Evolutionary conservation across 257 asterid species (phyloP), one percentile per base, ranked within the genome.

Genomic region (Scutellaria galericulata): DNA sequence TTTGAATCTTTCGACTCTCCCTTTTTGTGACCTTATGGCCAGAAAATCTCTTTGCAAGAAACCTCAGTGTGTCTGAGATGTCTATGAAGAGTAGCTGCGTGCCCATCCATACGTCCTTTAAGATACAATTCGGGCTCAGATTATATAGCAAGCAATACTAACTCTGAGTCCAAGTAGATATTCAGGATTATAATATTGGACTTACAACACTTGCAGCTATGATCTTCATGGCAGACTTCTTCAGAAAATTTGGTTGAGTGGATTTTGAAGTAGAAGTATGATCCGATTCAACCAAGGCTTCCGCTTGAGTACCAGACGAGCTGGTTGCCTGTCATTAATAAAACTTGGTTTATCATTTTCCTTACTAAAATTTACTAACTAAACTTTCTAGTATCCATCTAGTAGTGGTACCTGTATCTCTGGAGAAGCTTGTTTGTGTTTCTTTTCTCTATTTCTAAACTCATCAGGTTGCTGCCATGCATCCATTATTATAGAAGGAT

Each of bases 31-130:
- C 70, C 77, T 62, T 75, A 63, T 65, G 81, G 79, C 94, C 91
- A 31, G 75, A 76, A 31, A 85, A 56, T 70, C 64, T 82, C 85
- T 89, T 86, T 77, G 47, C 46, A 9, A 83, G 54, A 44, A 87
- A 79, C 75, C 78, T 71, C 66, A 77, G 40, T 14, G 83, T 74
- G 24, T 83, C 83, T 8, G 79, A 60, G 20, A 86, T 71, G 78
- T 91, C 97, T 13, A 85, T 76, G 22, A 78, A 83, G 59, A 91
- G 90, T 73, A 89, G 73, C 67, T 80, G 90, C 46, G 95, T 87
- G 7, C 97, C 97, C 88, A 89, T 89, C 96, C 89, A 89, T 5
- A 81, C 72, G 75, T 88, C 86, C 97, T 91, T 75, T 74, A 78
- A 64, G 4, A 64, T 4, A 45, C 50, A 75, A 41, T 20, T 56